Evolutionary conservation across 805 yeast species (phyloP), one percentile per base, ranked within the genome.

Genomic region (Priceomyces carsonii): DNA sequence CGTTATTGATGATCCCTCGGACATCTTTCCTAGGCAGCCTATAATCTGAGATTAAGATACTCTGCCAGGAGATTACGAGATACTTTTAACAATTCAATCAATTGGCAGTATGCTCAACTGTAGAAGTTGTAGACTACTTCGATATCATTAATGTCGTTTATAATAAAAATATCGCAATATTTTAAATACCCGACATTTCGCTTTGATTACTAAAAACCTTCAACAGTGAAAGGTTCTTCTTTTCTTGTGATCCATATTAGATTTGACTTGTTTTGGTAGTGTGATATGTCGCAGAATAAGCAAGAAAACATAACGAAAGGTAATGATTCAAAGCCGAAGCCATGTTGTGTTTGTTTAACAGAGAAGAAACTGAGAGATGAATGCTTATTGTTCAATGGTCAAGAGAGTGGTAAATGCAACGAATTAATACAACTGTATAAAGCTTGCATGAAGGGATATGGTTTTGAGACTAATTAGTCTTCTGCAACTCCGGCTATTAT

Each of bases 331-430:
- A 82, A 87, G 56, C 95, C 95, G 45, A 91, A 90, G 66, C 97
- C 99, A 40, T 91, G 99, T 64, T 91, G 98, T 56, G 98, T 91
- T 15, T 93, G 98, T 62, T 76, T 82, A 48, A 85, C 84, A 21
- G 88, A 88, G 54, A 88, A 88, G 63, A 74, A 82, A 42, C 59
- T 66, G 16, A 77, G 98, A 55, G 99, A 91, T 53, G 90, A 89
- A 53, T 93, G 98, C 58, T 66, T 91, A 38, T 72, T 91, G 44
- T 64, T 77, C 47, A 80, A 85, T 50, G 96, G 96, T 31, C 82
- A 82, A 47, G 97, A 89, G 13, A 72, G 85, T 29, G 87, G 82
- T 20, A 82, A 87, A 50, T 91, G 99, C 63, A 76, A 80, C 40
- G 76, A 74, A 36, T 59, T 87, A 34, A 83, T 91, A 43, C 64